phyloP scores from a whole-genome alignment of 495 filamentous ascomycete genomes.

The Podospora anserina region DNA sequence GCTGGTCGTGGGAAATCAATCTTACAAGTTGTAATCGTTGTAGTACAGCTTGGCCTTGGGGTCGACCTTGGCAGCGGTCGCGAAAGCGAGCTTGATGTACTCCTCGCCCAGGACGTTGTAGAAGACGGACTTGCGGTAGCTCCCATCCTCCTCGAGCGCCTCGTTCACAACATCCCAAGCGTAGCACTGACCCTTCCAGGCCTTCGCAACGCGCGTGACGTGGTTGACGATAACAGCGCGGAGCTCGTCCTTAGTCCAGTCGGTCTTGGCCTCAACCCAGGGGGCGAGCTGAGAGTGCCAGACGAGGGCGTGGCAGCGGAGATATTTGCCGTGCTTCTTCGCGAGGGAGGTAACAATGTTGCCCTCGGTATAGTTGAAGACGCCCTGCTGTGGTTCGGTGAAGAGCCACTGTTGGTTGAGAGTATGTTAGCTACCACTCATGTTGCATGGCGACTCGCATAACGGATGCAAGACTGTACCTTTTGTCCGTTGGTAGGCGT shows the following conservation, averaged over 20 bases:
- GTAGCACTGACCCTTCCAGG: conserved; percentile 57
- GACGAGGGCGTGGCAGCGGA: conserved; percentile 59
- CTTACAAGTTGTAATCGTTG: conserved; percentile 63
- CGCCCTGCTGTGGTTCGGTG: conserved; percentile 44
- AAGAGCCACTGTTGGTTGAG: conserved; percentile 43
- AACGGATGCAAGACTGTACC: conserved; percentile 8
- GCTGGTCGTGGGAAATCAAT: too few species aligned
- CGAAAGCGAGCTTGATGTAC: conserved; percentile 58
- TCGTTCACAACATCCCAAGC: conserved; percentile 68
- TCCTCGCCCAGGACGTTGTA: conserved; percentile 55
- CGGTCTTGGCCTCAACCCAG: conserved; percentile 50
- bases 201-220: conserved; percentile 50
- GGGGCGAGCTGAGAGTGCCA: conserved; percentile 60
- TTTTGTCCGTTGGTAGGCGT: conserved; percentile 55
- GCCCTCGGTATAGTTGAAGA: conserved; percentile 55
- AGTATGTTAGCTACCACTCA: neutral
- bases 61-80: conserved; percentile 50
- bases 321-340: conserved; percentile 46
- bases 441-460: neutral
- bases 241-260: conserved; percentile 53
- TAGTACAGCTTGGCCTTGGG: conserved; percentile 62
- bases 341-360: conserved; percentile 46
- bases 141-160: conserved; percentile 64
- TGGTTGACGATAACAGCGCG: conserved; percentile 52
- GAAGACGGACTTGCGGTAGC: conserved; percentile 55